phyloP scores from a whole-genome alignment of 441 rosid genomes.

The Melastoma candidum region DNA sequence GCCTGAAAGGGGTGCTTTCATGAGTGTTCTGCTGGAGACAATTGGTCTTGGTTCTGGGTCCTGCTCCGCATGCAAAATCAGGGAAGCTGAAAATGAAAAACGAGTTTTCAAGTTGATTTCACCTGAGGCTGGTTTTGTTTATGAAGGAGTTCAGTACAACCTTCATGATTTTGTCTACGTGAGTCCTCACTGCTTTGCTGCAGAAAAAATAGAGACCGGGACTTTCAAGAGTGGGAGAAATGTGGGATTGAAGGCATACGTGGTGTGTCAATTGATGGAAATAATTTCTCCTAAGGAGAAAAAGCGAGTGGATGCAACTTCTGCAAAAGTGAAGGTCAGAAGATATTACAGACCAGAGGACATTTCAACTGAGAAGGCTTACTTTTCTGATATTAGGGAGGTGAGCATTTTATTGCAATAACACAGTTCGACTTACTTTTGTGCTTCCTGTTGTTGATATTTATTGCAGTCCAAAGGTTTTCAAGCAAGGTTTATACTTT shows the following conservation, averaged over 20 bases:
- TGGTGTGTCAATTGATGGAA: conserved; percentile 66
- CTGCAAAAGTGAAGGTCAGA: conserved; percentile 43
- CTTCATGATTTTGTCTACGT: conserved; percentile 58
- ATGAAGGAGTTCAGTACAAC: conserved; percentile 36
- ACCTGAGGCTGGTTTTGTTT: conserved; percentile 30
- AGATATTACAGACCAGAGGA: conserved; percentile 84
- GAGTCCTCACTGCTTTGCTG: conserved; percentile 33
- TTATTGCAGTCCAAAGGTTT: too few species aligned
- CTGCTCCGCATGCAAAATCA: conserved; percentile 48
- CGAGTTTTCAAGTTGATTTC: conserved; percentile 29
- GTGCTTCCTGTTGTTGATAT: too few species aligned
- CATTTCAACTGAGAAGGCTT: conserved; percentile 67
- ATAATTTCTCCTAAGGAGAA: conserved; percentile 27
- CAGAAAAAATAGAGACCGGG: conserved; percentile 23
- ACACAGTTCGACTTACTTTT: too few species aligned
- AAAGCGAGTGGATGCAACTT: conserved; percentile 20
- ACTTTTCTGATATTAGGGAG: conserved; percentile 68
- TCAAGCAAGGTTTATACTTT: too few species aligned
- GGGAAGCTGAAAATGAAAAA: conserved; percentile 29
- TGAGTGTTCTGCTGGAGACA: conserved; percentile 39
- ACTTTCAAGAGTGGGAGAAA: conserved; percentile 65
- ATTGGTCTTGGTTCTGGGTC: conserved; percentile 54
- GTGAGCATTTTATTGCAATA: conserved; percentile 17
- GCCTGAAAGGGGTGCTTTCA: conserved; percentile 81
- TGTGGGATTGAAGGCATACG: conserved; percentile 64